Evolutionary conservation across 2,329 filamentous ascomycete genomes (phyloP).

Genomic region (Colletotrichum echinochloae): DNA sequence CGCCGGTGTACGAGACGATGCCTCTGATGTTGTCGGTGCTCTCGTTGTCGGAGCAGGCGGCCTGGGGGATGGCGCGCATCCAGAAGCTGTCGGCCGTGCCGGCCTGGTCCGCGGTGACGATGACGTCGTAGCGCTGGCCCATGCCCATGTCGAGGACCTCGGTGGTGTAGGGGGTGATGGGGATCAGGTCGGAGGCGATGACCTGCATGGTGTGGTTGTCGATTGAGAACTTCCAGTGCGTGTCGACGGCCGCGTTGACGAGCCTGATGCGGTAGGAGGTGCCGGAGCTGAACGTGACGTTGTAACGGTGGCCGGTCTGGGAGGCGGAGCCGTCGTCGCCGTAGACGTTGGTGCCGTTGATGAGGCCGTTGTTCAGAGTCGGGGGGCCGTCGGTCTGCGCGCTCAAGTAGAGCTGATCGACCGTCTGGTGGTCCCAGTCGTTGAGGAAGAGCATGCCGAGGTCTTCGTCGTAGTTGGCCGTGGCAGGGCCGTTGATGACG

Average conservation of each 20-base stretch:
- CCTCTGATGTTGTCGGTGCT: constrained; percentile 59
- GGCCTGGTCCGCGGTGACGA: constrained; percentile 55
- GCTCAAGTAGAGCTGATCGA: constrained; percentile 51
- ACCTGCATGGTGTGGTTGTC: constrained; percentile 69
- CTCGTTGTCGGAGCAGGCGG: constrained; percentile 55
- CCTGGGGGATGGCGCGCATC: constrained; percentile 60
- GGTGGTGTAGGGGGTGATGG: constrained; percentile 66
- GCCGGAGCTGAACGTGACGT: constrained; percentile 54
- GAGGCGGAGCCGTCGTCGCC: constrained; percentile 44
- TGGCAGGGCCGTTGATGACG: constrained; percentile 70
- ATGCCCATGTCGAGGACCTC: constrained; percentile 63
- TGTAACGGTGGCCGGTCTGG: constrained; percentile 49
- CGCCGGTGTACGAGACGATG: constrained; percentile 58
- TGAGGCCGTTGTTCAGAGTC: constrained; percentile 57
- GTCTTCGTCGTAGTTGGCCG: constrained; percentile 72
- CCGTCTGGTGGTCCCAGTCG: constrained; percentile 67
- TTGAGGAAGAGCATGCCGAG: constrained; percentile 69
- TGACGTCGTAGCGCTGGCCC: constrained; percentile 60
- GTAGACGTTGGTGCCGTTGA: constrained; percentile 58
- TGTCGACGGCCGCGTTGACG: constrained; percentile 60
- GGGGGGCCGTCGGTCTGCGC: constrained; percentile 50
- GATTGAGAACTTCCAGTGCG: constrained; percentile 62
- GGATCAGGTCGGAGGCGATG: constrained; percentile 69
- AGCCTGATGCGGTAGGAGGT: constrained; percentile 61
- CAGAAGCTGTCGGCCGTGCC: constrained; percentile 56